Percentiles rank a stretch among this genome's conserved stretches.
Conservation (phyloP, 106 monocot genomes). For the Acorus gramineus region DNA sequence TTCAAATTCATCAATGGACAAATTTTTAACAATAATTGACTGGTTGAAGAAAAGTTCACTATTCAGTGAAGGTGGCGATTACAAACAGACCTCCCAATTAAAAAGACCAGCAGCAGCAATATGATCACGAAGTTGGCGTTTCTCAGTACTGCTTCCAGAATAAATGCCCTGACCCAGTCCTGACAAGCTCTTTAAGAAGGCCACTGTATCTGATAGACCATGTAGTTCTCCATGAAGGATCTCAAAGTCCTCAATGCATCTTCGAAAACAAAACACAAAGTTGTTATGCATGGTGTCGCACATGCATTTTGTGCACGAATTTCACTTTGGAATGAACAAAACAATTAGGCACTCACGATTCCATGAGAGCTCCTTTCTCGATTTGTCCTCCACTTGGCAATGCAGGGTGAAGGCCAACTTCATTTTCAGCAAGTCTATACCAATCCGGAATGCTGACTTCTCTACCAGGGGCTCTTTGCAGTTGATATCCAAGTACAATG, state of each 20-base stretch:
- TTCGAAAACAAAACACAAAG: neutral
- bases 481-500: conserved; percentile 89
- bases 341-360: conserved; percentile 42
- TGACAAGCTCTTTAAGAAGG: conserved; percentile 82
- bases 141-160: conserved; percentile 47
- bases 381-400: conserved; percentile 19
- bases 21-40: too few relatives aligned
- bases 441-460: conserved; percentile 87
- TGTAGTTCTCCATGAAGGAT: conserved; percentile 78
- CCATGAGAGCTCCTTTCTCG: conserved; percentile 21
- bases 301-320: too few relatives aligned
- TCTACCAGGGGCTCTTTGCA: conserved; percentile 88
- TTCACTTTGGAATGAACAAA: neutral
- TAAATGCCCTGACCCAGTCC: conserved; percentile 35
- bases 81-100: conserved; percentile 65
- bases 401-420: conserved; percentile 45
- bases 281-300: too few relatives aligned
- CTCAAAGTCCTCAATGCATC: conserved; percentile 75
- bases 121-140: conserved; percentile 53
- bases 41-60: neutral
- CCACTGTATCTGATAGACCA: conserved; percentile 72
- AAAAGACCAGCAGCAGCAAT: conserved; percentile 72
- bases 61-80: neutral
- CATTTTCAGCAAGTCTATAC: conserved; percentile 82
- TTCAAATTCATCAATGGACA: too few relatives aligned